Evolutionary conservation across 2,329 filamentous ascomycete genomes (phyloP).

Genomic region (Stemphylium vesicarium): DNA sequence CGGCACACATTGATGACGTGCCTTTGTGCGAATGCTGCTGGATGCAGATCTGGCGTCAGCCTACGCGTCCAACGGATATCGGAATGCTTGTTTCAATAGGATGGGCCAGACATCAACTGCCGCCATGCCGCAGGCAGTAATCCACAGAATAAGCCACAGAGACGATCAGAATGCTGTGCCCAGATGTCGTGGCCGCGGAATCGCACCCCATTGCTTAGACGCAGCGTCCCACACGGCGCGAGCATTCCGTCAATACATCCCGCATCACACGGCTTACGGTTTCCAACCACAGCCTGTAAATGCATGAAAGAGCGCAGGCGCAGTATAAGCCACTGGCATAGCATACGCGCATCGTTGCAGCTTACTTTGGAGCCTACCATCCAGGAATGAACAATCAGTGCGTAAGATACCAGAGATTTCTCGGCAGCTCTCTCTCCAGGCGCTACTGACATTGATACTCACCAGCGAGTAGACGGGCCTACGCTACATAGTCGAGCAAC

Average conservation of each 20-base stretch:
- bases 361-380: neutral
- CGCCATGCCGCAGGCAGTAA: constrained; percentile 16
- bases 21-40: constrained; percentile 20
- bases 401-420: neutral
- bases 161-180: constrained; percentile 18
- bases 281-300: neutral
- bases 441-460: too few species aligned
- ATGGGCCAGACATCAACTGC: constrained; percentile 14
- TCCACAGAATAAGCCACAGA: constrained; percentile 15
- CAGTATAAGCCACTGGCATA: constrained; percentile 8
- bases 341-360: constrained; percentile 7
- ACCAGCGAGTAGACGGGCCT: too few species aligned
- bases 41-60: constrained; percentile 24
- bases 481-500: neutral
- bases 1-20: constrained; percentile 21
- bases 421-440: neutral
- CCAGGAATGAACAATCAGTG: neutral
- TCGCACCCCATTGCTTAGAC: constrained; percentile 18
- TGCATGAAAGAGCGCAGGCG: neutral
- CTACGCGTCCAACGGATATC: constrained; percentile 12
- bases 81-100: constrained; percentile 6
- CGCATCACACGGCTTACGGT: constrained; percentile 15
- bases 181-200: constrained; percentile 18
- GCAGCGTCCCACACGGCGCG: constrained; percentile 18
- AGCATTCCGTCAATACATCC: constrained; percentile 28